Base-by-base conservation (phyloP, 768 basidiomycete species). In the Boletellus emodensis region DNA sequence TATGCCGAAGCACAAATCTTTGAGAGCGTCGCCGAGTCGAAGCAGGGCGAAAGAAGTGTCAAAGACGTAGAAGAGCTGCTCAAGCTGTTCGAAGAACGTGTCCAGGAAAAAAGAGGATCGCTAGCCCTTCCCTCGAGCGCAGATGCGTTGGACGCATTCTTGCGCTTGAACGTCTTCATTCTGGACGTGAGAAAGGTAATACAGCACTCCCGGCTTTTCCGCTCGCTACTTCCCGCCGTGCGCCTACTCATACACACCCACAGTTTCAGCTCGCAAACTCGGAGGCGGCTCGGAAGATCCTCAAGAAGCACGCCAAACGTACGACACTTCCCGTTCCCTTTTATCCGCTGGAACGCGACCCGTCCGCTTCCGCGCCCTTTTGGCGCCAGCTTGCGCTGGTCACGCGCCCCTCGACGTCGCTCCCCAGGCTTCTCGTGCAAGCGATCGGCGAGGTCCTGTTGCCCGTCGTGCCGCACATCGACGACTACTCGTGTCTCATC, bases 231-330 rank as follows among this genome's bases (percentile, higher is more conserved):
- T 43, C 35, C 10, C 24, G 26, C 30, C 28, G 6, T 37, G 4
- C 20, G 22, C 51, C 22, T 42, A 33, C 20, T 55, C 34, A 46
- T 9, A 12, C 17, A 15, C 33, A 88, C 33, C 1, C 39, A 15
- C 12, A 50, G 87, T 90, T 93, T 62, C 86, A 92, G 61, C 63
- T 78, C 35, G 92, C 90, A 7, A 95, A 91, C 61, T 77, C 85
- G 7, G 92, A 95, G 66, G 94, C 93, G 2, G 88, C 86, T 3
- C 82, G 92, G 33, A 96, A 96, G 71, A 93, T 93, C 52, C 78
- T 95, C 45, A 95, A 95, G 76, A 96, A 96, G 63, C 94, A 94
- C 62, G 79, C 89, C 26, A 95, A 95, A 64, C 83, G 90, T 4
- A 95, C 93, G 0, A 83, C 88, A 0, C 72, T 97, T 9, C 86